Percentiles rank a stretch among this genome's conserved stretches.
Evolutionary conservation across 805 yeast species (phyloP).

Genomic region (Cyberlindnera saturnus): DNA sequence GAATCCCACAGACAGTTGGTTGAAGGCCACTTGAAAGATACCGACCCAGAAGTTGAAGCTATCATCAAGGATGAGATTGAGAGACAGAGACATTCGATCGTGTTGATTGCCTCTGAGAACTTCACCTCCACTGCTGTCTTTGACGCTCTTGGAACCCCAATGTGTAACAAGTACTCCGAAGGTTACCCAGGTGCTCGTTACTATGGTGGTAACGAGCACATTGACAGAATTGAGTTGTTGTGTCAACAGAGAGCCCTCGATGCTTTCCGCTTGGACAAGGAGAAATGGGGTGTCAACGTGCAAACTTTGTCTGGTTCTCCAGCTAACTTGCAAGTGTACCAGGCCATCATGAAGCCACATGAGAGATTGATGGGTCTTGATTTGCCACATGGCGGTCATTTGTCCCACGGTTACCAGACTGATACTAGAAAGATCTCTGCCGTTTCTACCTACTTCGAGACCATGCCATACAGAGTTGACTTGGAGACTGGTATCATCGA

Average conservation of each 20-base stretch:
- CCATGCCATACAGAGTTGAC: constrained; percentile 96
- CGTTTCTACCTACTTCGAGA: constrained; percentile 93
- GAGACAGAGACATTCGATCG: constrained; percentile 92
- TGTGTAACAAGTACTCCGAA: constrained; percentile 98
- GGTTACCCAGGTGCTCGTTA: constrained; percentile 99
- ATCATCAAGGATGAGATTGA: constrained; percentile 74
- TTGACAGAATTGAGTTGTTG: constrained; percentile 85
- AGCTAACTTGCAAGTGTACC: constrained; percentile 94
- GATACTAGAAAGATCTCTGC: constrained; percentile 89
- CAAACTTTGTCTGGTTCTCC: constrained; percentile 97
- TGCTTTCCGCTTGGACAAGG: constrained; percentile 76
- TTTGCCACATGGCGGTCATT: constrained; percentile 97
- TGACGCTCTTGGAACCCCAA: constrained; percentile 94
- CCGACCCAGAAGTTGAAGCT: constrained; percentile 74
- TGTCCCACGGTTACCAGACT: constrained; percentile 98
- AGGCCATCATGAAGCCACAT: constrained; percentile 90
- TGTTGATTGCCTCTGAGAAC: constrained; percentile 94
- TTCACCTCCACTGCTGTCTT: constrained; percentile 94
- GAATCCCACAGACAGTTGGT: constrained; percentile 59
- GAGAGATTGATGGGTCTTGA: constrained; percentile 98
- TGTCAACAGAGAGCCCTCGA: constrained; percentile 94
- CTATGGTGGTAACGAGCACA: constrained; percentile 97
- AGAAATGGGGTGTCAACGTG: constrained; percentile 96
- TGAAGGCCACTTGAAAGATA: constrained; percentile 49
- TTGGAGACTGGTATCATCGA: constrained; percentile 91